phyloP scores from a whole-genome alignment of 495 filamentous ascomycete species.

The Aspergillus avenaceus region DNA sequence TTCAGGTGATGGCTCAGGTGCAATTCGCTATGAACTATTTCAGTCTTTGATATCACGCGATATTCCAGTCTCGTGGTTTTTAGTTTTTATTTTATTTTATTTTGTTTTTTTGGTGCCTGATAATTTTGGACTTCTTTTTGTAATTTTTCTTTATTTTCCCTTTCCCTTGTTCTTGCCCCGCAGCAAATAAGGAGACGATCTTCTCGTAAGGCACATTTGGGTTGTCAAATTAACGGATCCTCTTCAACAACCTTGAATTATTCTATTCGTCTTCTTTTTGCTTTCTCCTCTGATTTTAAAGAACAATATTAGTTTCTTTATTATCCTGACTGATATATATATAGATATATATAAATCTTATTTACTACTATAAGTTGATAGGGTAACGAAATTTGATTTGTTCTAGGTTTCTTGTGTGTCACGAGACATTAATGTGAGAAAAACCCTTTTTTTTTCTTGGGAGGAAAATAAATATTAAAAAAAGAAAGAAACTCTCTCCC shows the following conservation, averaged over 20 bases:
- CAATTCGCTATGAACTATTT: neutral
- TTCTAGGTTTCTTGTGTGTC: too few relatives aligned
- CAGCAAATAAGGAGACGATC: conserved; percentile 10
- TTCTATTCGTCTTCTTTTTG: neutral
- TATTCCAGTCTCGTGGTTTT: neutral
- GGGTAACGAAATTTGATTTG: too few relatives aligned
- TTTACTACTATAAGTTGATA: too few relatives aligned
- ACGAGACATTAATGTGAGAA: conserved; percentile 12
- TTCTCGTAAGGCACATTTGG: neutral
- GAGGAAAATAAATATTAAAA: too few relatives aligned
- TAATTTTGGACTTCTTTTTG: neutral
- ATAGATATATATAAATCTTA: too few relatives aligned
- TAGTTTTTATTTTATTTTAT: too few relatives aligned
- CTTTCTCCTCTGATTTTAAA: too few relatives aligned
- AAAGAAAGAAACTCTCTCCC: too few relatives aligned
- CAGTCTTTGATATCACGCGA: neutral
- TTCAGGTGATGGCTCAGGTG: neutral
- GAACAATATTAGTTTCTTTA: too few relatives aligned
- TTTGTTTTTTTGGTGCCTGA: neutral
- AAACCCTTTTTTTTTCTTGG: neutral
- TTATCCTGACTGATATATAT: too few relatives aligned
- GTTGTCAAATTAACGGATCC: neutral
- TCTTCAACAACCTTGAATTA: neutral
- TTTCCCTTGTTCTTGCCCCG: conserved; percentile 12
- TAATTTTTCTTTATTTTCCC: too few relatives aligned